Evolutionary conservation across 2,329 filamentous ascomycete genomes (phyloP), one percentile per base, ranked within the genome.

Genomic region (Xylaria digitata): DNA sequence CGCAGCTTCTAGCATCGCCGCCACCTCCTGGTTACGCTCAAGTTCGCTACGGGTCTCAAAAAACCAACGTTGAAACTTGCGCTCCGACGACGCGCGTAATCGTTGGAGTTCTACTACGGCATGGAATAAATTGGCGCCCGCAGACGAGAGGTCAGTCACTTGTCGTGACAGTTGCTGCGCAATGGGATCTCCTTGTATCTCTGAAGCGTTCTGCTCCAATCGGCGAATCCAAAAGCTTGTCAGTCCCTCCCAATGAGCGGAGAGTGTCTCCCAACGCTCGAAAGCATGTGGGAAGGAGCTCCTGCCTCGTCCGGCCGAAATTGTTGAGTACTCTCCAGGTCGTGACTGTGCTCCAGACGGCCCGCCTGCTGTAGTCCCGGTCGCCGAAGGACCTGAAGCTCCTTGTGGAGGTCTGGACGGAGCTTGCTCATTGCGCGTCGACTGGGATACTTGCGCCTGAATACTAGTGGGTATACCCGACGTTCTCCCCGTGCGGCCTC

Each of bases 11-110:
- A 97, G 82, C 76, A 94, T 88, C 2, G 89, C 94, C 63, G 93
- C 92, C 43, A 92, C 85, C 79, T 98, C 96, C 71, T 92, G 91
- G 56, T 90, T 87, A 32, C 92, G 89, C 81, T 98, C 96, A 71
- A 97, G 89, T 72, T 98, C 94, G 37, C 90, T 87, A 58, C 94
- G 87, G 7, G 94, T 97, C 78, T 99, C 96, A 73, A 97, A 97
- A 81, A 98, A 98, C 96, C 96, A 99, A 57, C 96, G 88, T 80
- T 99, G 96, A 74, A 99, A 99, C 78, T 98, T 98, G 70, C 96
- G 90, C 80, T 99, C 96, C 0, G 95, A 98, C 63, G 94, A 97
- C 43, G 96, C 96, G 49, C 96, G 91, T 30, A 99, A 85, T 34
- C 96, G 90, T 78, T 99, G 96, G 52, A 99, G 83, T 79, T 99